Evolutionary conservation across 768 basidiomycete genomes (phyloP).

Genomic region (Lactarius psammicola): DNA sequence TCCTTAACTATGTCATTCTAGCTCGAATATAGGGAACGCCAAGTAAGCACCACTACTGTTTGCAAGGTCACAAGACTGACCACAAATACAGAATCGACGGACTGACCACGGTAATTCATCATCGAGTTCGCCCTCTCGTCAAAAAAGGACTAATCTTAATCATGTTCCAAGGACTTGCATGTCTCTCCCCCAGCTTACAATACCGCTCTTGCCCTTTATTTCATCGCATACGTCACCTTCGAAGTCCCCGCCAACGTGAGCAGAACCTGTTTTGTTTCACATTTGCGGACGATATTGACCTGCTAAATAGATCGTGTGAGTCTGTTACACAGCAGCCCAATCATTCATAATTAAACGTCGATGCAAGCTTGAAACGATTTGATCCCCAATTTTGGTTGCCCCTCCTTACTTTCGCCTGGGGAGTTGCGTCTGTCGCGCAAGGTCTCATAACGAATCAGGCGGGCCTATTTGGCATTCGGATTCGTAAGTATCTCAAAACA

Average conservation of each 20-base stretch:
- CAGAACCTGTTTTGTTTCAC: not conserved
- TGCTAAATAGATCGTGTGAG: slow-evolving; percentile 43
- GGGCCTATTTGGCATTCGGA: slow-evolving; percentile 54
- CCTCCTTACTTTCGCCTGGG: slow-evolving; percentile 58
- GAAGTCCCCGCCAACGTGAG: slow-evolving; percentile 59
- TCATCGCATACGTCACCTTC: slow-evolving; percentile 58
- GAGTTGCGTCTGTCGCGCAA: slow-evolving; percentile 52
- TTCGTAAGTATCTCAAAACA: slow-evolving; percentile 40
- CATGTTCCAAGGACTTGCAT: slow-evolving; percentile 46
- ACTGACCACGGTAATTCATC: slow-evolving; percentile 32
- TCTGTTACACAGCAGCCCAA: not conserved
- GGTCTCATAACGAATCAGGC: slow-evolving; percentile 54
- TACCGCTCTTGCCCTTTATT: slow-evolving; percentile 57
- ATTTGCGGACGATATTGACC: not conserved
- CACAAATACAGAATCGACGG: slow-evolving; percentile 47
- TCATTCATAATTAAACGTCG: slow-evolving; percentile 6
- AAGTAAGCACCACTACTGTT: slow-evolving; percentile 32
- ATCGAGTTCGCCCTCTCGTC: not conserved
- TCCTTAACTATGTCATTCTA: not conserved
- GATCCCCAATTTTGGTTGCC: slow-evolving; percentile 62
- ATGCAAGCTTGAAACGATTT: slow-evolving; percentile 52
- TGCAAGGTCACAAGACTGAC: not conserved
- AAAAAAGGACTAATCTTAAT: not conserved
- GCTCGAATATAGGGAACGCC: slow-evolving; percentile 42
- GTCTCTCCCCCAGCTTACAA: slow-evolving; percentile 53